Conservation (phyloP, 345 rosid genomes). For the Psidium friedrichsthalianum region DNA sequence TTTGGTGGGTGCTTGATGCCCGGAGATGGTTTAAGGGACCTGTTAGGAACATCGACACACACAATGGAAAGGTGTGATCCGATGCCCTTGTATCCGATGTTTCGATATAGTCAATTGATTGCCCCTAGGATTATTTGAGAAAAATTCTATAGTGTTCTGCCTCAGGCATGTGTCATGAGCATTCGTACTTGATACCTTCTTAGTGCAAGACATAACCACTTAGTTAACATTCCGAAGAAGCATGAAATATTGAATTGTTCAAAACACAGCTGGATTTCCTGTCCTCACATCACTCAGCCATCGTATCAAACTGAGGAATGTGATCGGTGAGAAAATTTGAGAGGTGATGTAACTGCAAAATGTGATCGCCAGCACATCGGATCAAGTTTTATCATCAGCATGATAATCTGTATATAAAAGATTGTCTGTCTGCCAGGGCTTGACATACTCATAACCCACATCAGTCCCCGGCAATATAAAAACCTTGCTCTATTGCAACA, state of each 20-base stretch:
- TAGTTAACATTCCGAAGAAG: background rate
- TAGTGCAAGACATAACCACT: background rate
- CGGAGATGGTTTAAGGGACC: slow-evolving; percentile 60
- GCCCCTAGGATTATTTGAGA: background rate
- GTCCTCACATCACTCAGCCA: background rate
- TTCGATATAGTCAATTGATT: background rate
- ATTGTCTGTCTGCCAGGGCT: background rate
- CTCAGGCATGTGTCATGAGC: background rate
- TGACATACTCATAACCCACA: background rate
- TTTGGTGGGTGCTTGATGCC: slow-evolving; percentile 50
- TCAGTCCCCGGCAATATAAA: background rate
- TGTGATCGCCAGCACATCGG: background rate
- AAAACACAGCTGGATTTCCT: background rate
- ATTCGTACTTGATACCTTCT: background rate
- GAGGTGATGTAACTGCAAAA: background rate
- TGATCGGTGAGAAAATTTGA: background rate
- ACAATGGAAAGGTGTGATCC: slow-evolving; percentile 7
- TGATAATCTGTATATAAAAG: background rate
- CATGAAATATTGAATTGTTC: background rate
- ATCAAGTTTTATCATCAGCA: background rate
- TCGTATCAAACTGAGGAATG: too few species aligned
- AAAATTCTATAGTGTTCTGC: background rate
- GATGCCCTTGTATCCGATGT: background rate
- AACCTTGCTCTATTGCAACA: background rate
- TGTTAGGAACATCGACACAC: slow-evolving; percentile 37